Evolutionary conservation across 306 rosid species (phyloP).

Genomic region (Vachellia collinsii): DNA sequence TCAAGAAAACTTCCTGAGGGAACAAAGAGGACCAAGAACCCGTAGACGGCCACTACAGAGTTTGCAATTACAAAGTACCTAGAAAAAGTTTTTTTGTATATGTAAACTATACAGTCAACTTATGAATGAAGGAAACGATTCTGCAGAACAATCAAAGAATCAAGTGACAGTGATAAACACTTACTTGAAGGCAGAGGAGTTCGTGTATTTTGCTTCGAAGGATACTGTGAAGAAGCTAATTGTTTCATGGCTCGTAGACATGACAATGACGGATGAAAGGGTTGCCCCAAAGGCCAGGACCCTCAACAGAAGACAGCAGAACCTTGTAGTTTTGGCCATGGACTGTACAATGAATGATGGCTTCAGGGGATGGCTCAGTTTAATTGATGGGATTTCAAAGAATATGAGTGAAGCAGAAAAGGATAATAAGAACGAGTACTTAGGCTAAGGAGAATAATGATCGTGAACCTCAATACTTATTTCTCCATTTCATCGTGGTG

Average conservation of each 20-base stretch:
- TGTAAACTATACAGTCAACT: neutral
- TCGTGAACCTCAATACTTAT: slow-evolving; percentile 9
- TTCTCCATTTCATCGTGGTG: slow-evolving; percentile 15
- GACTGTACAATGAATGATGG: neutral
- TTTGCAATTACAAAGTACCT: slow-evolving; percentile 82
- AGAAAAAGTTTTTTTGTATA: neutral
- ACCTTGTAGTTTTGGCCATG: slow-evolving; percentile 52
- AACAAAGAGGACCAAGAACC: slow-evolving; percentile 73
- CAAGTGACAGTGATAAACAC: slow-evolving; percentile 19
- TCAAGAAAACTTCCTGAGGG: slow-evolving; percentile 66
- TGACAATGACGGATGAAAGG: slow-evolving; percentile 65
- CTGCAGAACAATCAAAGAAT: neutral
- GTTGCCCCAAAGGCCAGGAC: slow-evolving; percentile 70
- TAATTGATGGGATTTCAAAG: neutral
- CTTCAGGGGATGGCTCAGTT: neutral
- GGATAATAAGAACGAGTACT: neutral
- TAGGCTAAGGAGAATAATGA: neutral
- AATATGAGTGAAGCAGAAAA: slow-evolving; percentile 1
- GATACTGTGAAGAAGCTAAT: slow-evolving; percentile 47
- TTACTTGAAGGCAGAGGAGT: slow-evolving; percentile 72
- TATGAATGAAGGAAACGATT: neutral
- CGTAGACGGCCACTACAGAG: slow-evolving; percentile 65
- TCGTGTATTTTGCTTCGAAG: slow-evolving; percentile 69
- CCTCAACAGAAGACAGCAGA: slow-evolving; percentile 58
- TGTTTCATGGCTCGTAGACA: slow-evolving; percentile 79